Evolutionary conservation across 345 rosid genomes (phyloP), one percentile per base, ranked within the genome.

Genomic region (Crucihimalaya himalaica): DNA sequence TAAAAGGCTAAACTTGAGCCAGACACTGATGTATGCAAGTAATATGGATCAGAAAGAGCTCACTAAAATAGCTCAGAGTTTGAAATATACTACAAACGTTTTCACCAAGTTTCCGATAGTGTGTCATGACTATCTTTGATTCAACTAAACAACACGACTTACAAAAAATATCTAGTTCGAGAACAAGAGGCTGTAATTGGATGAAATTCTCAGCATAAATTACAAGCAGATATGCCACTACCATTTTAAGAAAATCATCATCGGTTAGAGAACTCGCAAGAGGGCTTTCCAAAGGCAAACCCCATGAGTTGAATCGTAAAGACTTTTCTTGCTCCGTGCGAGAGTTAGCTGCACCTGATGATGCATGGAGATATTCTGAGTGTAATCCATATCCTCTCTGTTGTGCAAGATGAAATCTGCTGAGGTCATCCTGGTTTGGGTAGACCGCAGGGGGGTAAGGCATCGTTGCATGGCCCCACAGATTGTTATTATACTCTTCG

Each of bases 191-290:
- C 27, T 18, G 58, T 66, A 63, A 48, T n/a, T 0, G 35, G 54
- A 50, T 60, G 8, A n/a, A 50, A n/a, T 58, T 74, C 10, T 39
- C 31, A 68, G 51, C 43, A 16, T 27, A 74, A 51, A 57, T 43
- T 76, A 77, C 73, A 68, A 53, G 68, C 52, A 54, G 67, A 73
- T 81, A 37, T 66, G 59, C 60, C 85, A 63, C 72, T 91, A 94
- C 97, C 97, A 91, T 94, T 78, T 88, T 85, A 76, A 94, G 97
- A 80, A 94, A 86, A 86, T 89, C 97, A 65, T 91, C 96, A 69
- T 91, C 94, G 6, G 97, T 91, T 63, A 91, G 82, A 58, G 83
- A 80, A 84, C 88, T 88, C 16, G 90, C 89, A 65, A 73, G 91
- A 70, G 97, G 95, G 79, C 98, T 94, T 59, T 86, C 96, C 35